Evolutionary conservation across 2,329 filamentous ascomycete genomes (phyloP).

Genomic region (Colletotrichum abscissum): DNA sequence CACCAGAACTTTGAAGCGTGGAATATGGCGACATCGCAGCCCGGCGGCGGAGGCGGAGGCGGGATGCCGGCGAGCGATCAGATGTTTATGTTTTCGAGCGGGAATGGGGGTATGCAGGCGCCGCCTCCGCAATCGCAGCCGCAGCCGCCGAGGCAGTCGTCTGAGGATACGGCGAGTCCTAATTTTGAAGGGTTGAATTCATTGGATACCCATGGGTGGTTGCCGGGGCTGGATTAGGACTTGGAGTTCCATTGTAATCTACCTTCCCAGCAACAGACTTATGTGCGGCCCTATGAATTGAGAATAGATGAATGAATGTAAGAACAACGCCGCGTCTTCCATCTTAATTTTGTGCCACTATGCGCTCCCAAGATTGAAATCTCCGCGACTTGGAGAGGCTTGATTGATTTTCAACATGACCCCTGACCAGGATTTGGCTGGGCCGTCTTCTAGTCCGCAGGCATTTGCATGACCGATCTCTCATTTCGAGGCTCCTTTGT

Average conservation of each 20-base stretch:
- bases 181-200: conserved; percentile 47
- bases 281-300: fast-evolving
- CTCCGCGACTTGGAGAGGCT: too few species aligned
- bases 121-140: not conserved
- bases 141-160: conserved; percentile 11
- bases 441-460: too few species aligned
- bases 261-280: not conserved
- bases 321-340: not conserved
- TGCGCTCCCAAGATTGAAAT: too few species aligned
- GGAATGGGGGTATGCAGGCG: not conserved
- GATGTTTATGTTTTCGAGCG: conserved; percentile 35
- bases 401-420: too few species aligned
- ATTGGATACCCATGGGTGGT: conserved; percentile 47
- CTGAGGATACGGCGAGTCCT: conserved; percentile 27
- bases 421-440: too few species aligned
- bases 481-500: too few species aligned
- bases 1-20: conserved; percentile 68
- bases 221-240: conserved; percentile 48
- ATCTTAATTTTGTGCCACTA: too few species aligned
- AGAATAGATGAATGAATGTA: not conserved
- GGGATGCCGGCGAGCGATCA: conserved; percentile 25
- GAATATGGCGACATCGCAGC: conserved; percentile 48
- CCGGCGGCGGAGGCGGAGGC: not conserved
- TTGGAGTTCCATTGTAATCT: not conserved
- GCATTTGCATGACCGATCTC: too few species aligned